Percentiles rank a stretch among this genome's conserved stretches.
phyloP scores from a whole-genome alignment of 2,329 filamentous ascomycete species.

The Claviceps capensis region DNA sequence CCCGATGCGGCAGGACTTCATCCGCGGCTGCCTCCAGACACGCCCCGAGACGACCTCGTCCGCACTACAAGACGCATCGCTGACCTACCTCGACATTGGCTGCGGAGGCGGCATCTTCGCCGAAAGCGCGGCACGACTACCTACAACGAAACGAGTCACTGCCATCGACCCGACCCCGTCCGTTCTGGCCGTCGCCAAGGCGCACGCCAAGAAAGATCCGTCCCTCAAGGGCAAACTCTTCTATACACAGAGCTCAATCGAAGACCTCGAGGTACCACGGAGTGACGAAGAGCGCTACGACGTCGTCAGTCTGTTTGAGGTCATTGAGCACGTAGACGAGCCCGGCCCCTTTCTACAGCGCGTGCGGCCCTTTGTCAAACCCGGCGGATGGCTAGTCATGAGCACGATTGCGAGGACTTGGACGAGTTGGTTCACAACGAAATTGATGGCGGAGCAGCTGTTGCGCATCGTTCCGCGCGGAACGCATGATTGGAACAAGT shows the following conservation, averaged over 20 bases:
- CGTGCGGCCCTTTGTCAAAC: constrained; percentile 63
- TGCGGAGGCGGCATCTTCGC: constrained; percentile 96
- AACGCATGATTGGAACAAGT: constrained; percentile 94
- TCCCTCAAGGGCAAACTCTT: constrained; percentile 46
- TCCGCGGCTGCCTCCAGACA: constrained; percentile 52
- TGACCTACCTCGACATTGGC: constrained; percentile 78
- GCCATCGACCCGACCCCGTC: constrained; percentile 67
- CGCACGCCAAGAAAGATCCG: constrained; percentile 65
- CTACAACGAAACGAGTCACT: constrained; percentile 48
- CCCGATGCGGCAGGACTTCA: constrained; percentile 87
- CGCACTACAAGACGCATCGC: constrained; percentile 13
- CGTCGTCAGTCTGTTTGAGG: constrained; percentile 80
- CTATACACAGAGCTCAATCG: constrained; percentile 68
- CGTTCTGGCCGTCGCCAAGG: constrained; percentile 61
- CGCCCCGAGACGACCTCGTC: constrained; percentile 26
- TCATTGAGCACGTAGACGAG: constrained; percentile 79
- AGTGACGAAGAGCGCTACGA: constrained; percentile 45
- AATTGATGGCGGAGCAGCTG: constrained; percentile 79
- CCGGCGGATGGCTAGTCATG: constrained; percentile 84
- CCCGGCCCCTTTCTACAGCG: constrained; percentile 60
- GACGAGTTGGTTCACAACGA: constrained; percentile 84
- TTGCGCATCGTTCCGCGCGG: constrained; percentile 78
- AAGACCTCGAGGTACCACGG: constrained; percentile 41
- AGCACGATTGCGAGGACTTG: constrained; percentile 87
- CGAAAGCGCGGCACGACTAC: constrained; percentile 64